Conservation (phyloP, 2,329 filamentous ascomycete species). For the Tolypocladium pustulatum region DNA sequence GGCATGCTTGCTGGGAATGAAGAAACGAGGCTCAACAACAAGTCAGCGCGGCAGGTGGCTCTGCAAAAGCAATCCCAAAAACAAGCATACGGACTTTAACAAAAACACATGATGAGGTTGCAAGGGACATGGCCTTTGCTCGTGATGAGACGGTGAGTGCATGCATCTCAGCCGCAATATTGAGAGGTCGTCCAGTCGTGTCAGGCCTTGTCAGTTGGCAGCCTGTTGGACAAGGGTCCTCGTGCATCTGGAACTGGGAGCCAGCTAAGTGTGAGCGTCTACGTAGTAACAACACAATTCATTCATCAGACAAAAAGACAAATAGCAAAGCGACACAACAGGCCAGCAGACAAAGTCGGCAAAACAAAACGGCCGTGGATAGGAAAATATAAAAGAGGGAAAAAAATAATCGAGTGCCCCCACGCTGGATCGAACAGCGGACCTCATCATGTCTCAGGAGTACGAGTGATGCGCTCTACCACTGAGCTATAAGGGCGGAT, state of each 20-base stretch:
- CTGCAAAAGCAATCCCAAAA: neutral
- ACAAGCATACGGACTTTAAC: neutral
- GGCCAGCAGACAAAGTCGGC: too few relatives aligned
- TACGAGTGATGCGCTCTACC: slow-evolving; percentile 2
- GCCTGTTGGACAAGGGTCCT: too few relatives aligned
- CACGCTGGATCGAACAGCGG: slow-evolving; percentile 3
- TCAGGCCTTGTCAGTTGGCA: neutral
- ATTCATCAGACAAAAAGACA: too few relatives aligned
- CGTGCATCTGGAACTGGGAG: too few relatives aligned
- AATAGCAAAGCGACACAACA: too few relatives aligned
- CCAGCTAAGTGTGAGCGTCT: too few relatives aligned
- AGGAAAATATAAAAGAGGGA: neutral
- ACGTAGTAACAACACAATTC: too few relatives aligned
- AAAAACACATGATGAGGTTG: neutral
- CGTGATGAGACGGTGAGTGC: too few relatives aligned
- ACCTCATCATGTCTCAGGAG: neutral
- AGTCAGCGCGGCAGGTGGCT: neutral
- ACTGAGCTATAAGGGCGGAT: slow-evolving; percentile 1
- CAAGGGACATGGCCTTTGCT: too few relatives aligned
- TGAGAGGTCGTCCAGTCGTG: neutral
- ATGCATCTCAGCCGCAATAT: slow-evolving; percentile 5
- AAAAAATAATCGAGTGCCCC: neutral
- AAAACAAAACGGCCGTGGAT: too few relatives aligned
- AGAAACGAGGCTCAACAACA: neutral
- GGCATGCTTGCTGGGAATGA: neutral